Evolutionary conservation across 345 rosid genomes (phyloP).

Genomic region (Eutrema yunnanense): DNA sequence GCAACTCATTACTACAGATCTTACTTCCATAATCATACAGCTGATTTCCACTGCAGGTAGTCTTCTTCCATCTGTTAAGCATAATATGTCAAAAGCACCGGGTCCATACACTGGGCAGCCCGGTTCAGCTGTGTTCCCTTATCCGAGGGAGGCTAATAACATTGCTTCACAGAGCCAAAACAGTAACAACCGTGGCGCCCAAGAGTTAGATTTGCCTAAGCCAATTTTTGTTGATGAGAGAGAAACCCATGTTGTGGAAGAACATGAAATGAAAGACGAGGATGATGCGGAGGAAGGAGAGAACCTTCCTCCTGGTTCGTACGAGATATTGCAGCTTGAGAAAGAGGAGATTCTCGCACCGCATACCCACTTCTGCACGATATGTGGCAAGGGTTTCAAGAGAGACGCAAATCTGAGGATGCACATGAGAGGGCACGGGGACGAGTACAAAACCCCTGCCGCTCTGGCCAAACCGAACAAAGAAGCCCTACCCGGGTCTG

Average conservation of each 20-base stretch:
- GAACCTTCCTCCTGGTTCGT: conserved; percentile 87
- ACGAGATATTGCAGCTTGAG: conserved; percentile 86
- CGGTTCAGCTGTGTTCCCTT: conserved; percentile 46
- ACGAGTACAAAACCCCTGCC: conserved; percentile 89
- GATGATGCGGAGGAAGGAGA: conserved; percentile 95
- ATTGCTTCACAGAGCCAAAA: conserved; percentile 37
- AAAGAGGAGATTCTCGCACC: conserved; percentile 99
- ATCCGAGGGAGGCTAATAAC: conserved; percentile 33
- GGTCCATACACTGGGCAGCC: conserved; percentile 41
- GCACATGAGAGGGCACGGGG: conserved; percentile 99
- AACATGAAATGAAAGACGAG: conserved; percentile 80
- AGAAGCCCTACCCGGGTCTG: conserved; percentile 49
- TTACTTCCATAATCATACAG: conserved; percentile 89
- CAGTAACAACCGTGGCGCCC: conserved; percentile 20
- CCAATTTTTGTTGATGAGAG: conserved; percentile 40
- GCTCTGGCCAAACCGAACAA: conserved; percentile 90
- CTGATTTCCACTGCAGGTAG: conserved; percentile 91
- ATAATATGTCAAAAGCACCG: conserved; percentile 39
- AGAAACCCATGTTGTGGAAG: conserved; percentile 46
- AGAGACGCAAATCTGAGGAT: conserved; percentile 93
- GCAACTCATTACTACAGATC: conserved; percentile 77
- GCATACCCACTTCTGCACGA: conserved; percentile 89
- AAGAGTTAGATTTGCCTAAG: conserved; percentile 37
- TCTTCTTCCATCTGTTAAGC: conserved; percentile 87
- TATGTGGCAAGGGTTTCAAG: conserved; percentile 98